These are phyloP conservation scores for Paecilomyces variotii DNA, from an alignment of 2,329 filamentous ascomycete species.

Conservation along the genomic window DNA sequence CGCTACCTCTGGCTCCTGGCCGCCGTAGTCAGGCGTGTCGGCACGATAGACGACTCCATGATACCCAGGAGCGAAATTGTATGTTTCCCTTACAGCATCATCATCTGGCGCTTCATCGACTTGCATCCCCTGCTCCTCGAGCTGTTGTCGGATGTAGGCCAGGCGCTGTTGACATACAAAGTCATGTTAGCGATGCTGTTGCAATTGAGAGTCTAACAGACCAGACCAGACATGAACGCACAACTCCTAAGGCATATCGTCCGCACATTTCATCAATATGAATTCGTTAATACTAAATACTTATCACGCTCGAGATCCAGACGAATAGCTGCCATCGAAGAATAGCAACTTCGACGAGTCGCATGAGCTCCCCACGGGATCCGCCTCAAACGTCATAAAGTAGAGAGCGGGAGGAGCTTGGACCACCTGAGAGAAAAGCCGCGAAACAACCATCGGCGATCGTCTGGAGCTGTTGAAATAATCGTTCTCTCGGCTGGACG, in stretches of 20 bases:
- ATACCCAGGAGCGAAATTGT: conserved; percentile 88
- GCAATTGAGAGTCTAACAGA: background rate
- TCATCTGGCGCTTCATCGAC: conserved; percentile 66
- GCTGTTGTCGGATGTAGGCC: conserved; percentile 63
- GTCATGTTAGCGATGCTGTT: background rate
- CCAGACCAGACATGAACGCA: conserved; percentile 28
- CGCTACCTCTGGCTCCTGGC: conserved; percentile 15
- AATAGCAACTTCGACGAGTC: background rate
- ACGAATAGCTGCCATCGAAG: background rate
- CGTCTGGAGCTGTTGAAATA: background rate
- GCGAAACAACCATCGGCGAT: conserved; percentile 3
- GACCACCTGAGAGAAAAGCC: conserved; percentile 10
- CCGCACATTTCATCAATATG: conserved; percentile 51
- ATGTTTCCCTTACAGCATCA: conserved; percentile 63
- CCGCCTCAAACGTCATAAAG: conserved; percentile 17
- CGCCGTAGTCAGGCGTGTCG: conserved; percentile 52
- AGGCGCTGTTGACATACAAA: conserved; percentile 51
- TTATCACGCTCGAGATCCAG: no score
- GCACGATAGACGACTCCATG: conserved; percentile 80
- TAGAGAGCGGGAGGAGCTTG: conserved; percentile 16
- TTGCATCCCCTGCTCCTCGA: conserved; percentile 66
- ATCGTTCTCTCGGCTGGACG: background rate
- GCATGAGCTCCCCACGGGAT: background rate
- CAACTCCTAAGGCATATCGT: conserved; percentile 56
- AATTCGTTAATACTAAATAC: background rate